Percentiles rank a stretch among this genome's conserved stretches.
Conservation (phyloP, 495 filamentous ascomycete species). For the Chaetomium tenue region DNA sequence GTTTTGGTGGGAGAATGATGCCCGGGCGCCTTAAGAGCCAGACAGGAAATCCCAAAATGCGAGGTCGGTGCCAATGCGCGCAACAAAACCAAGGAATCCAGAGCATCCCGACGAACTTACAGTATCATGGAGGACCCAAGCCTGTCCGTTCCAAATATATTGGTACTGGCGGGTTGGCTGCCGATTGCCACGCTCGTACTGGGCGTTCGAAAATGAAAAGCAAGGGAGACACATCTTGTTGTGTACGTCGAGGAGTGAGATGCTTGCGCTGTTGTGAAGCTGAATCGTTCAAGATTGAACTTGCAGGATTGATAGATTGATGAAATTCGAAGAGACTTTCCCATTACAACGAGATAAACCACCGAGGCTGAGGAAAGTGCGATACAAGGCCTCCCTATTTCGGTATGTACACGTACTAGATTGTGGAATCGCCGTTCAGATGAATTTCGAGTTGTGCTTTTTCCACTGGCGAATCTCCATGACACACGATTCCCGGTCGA, state of each 20-base stretch:
- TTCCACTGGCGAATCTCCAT: too few relatives aligned
- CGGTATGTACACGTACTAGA: too few relatives aligned
- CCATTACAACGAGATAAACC: neutral
- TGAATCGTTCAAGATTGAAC: neutral
- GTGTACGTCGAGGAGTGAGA: neutral
- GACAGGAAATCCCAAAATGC: neutral
- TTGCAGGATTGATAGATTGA: neutral
- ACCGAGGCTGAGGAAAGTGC: neutral
- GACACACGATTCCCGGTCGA: too few relatives aligned
- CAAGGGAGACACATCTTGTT: slow-evolving; percentile 45
- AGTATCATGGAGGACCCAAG: slow-evolving; percentile 31
- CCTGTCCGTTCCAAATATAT: slow-evolving; percentile 38
- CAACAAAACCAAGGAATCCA: neutral
- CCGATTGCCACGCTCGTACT: slow-evolving; percentile 38
- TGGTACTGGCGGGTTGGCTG: slow-evolving; percentile 24
- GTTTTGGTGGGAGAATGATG: neutral
- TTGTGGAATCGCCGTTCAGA: neutral
- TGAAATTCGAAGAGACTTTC: neutral
- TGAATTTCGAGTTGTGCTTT: neutral
- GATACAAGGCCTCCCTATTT: neutral
- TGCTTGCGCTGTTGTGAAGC: neutral
- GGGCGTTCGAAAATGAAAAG: slow-evolving; percentile 43
- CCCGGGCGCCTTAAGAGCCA: neutral
- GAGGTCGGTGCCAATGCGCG: neutral
- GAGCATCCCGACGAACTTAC: slow-evolving; percentile 20